These are phyloP conservation scores for Huntiella omanensis DNA, from an alignment of 2,329 filamentous ascomycete species.

Conservation along the genomic window DNA sequence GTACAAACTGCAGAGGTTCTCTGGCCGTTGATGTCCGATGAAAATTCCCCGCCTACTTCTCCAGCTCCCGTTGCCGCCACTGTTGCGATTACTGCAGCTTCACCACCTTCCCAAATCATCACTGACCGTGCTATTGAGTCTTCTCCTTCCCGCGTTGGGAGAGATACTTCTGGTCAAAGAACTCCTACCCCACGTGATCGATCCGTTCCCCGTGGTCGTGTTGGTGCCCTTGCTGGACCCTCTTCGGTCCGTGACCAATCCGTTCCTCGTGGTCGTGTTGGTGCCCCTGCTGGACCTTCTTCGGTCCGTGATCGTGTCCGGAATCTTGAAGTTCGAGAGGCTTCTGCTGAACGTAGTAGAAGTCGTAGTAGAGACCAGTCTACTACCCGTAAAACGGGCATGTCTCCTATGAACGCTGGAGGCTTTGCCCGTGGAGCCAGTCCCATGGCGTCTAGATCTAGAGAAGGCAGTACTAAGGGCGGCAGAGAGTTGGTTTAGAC, in stretches of 20 bases:
- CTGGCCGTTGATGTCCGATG: conserved; percentile 2
- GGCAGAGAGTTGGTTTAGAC: neutral
- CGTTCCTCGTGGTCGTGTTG: too few species aligned
- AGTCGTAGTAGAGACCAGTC: conserved; percentile 1
- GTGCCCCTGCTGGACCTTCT: neutral
- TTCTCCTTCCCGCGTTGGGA: too few species aligned
- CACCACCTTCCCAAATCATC: too few species aligned
- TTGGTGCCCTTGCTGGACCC: neutral
- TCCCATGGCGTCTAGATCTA: too few species aligned
- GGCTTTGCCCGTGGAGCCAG: neutral
- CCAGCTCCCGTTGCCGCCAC: too few species aligned
- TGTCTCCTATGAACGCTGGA: neutral
- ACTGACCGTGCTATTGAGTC: too few species aligned
- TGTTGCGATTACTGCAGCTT: too few species aligned
- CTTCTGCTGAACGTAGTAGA: neutral
- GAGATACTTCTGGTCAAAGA: too few species aligned
- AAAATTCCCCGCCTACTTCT: too few species aligned
- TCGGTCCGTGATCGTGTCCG: conserved; percentile 7
- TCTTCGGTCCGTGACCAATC: neutral
- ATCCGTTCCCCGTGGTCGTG: too few species aligned
- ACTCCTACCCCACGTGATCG: too few species aligned
- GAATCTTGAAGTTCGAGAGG: conserved; percentile 7
- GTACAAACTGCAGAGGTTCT: neutral
- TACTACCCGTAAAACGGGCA: neutral
- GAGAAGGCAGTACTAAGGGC: neutral